These are phyloP conservation scores for Cladosporium cucumerinum DNA, from an alignment of 2,329 filamentous ascomycete genomes.

Conservation along the genomic window DNA sequence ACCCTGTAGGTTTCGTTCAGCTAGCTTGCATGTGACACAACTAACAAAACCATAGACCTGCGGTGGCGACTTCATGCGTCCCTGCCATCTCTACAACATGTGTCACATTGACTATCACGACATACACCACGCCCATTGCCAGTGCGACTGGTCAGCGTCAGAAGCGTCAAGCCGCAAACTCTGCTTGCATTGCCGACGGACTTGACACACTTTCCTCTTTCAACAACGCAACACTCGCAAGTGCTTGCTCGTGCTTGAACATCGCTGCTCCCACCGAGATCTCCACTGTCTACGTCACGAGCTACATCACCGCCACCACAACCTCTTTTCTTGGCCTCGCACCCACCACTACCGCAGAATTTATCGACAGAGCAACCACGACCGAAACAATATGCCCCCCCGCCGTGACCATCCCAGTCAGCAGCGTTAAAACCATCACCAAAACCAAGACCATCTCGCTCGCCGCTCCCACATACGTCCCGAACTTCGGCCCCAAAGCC, in stretches of 20 bases:
- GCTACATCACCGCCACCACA: constrained; percentile 19
- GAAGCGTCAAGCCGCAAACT: not conserved
- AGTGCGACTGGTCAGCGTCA: constrained; percentile 5
- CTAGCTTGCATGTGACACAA: not conserved
- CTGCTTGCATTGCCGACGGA: constrained; percentile 11
- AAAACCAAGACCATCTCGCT: constrained; percentile 21
- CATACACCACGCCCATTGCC: constrained; percentile 7
- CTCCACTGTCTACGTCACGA: constrained; percentile 21
- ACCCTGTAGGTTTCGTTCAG: constrained; percentile 1
- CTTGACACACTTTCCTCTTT: not conserved
- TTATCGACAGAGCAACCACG: constrained; percentile 18
- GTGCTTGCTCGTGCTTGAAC: constrained; percentile 18
- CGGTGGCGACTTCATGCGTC: not conserved
- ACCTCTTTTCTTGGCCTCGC: constrained; percentile 17
- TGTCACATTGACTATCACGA: constrained; percentile 4
- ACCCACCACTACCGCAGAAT: constrained; percentile 18
- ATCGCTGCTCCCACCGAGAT: constrained; percentile 13
- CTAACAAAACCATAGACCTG: not conserved
- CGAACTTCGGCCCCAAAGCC: constrained; percentile 23
- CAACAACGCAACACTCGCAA: constrained; percentile 2
- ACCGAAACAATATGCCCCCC: constrained; percentile 18
- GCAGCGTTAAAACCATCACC: constrained; percentile 19
- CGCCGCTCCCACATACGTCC: constrained; percentile 27
- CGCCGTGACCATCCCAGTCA: constrained; percentile 15
- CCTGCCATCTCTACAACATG: constrained; percentile 9